Evolutionary conservation across 2,329 filamentous ascomycete species (phyloP).

Genomic region (Aspergillus puulaauensis): DNA sequence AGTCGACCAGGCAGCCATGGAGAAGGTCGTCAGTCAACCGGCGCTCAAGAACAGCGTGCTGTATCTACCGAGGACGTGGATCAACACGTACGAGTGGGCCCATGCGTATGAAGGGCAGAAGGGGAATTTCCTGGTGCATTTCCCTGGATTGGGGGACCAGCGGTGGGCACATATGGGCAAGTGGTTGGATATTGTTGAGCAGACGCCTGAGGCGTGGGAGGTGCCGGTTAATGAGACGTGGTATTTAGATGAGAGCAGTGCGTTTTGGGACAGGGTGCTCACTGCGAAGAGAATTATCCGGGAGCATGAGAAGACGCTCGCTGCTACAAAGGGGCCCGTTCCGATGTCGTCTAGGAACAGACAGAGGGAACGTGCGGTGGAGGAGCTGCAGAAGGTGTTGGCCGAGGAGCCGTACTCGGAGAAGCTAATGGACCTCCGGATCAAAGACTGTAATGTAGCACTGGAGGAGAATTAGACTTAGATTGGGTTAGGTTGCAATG

Average conservation of each 20-base stretch:
- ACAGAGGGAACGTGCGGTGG: background rate
- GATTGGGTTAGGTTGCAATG: background rate
- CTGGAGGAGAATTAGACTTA: background rate
- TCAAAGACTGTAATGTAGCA: slow-evolving; percentile 11
- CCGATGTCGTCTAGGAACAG: background rate
- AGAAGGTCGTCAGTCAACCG: slow-evolving; percentile 18
- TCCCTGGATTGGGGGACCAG: slow-evolving; percentile 26
- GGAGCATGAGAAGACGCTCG: background rate
- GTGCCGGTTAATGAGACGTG: slow-evolving; percentile 23
- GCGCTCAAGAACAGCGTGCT: slow-evolving; percentile 17
- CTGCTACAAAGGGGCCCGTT: background rate
- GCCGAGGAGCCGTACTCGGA: slow-evolving; percentile 13
- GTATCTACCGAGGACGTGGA: slow-evolving; percentile 26
- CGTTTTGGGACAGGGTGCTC: slow-evolving; percentile 23
- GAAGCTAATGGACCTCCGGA: slow-evolving; percentile 13
- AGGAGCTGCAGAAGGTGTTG: slow-evolving; percentile 11
- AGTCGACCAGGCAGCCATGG: slow-evolving; percentile 25
- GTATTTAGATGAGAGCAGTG: slow-evolving; percentile 16
- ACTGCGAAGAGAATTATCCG: background rate
- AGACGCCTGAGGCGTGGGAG: slow-evolving; percentile 21
- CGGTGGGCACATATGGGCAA: slow-evolving; percentile 26
- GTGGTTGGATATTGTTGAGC: slow-evolving; percentile 26
- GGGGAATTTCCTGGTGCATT: slow-evolving; percentile 32
- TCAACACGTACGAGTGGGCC: slow-evolving; percentile 28
- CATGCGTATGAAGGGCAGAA: slow-evolving; percentile 26